Evolutionary conservation across 495 filamentous ascomycete species (phyloP).

Genomic region (Cairneyella variabilis): DNA sequence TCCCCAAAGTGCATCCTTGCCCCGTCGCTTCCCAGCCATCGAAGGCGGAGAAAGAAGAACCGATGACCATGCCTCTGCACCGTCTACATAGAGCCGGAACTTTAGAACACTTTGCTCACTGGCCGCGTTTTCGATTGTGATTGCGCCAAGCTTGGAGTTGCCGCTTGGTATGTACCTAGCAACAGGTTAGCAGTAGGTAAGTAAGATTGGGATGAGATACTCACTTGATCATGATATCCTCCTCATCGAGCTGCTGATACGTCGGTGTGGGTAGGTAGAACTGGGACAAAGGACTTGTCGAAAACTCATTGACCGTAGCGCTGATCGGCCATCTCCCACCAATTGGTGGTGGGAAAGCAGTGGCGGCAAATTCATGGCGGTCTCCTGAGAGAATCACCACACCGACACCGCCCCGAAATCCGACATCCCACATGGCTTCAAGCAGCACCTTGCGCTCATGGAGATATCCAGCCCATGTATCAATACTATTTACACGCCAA

Average conservation of each 20-base stretch:
- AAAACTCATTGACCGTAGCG: conserved; percentile 79
- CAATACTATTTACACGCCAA: conserved; percentile 76
- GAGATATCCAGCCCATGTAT: conserved; percentile 93
- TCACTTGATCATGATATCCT: conserved; percentile 77
- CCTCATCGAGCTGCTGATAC: conserved; percentile 70
- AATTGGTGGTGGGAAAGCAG: conserved; percentile 72
- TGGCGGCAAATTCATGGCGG: conserved; percentile 92
- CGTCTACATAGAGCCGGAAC: conserved; percentile 82
- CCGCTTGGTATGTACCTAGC: conserved; percentile 77
- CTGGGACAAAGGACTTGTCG: conserved; percentile 82
- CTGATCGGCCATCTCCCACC: conserved; percentile 50
- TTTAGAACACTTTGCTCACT: conserved; percentile 61
- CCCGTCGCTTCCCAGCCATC: conserved; percentile 37
- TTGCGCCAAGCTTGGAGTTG: conserved; percentile 84
- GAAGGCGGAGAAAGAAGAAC: conserved; percentile 49
- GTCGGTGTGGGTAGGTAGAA: conserved; percentile 87
- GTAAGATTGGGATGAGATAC: conserved; percentile 23
- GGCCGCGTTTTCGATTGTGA: conserved; percentile 73
- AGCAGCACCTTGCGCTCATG: conserved; percentile 73
- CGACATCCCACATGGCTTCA: conserved; percentile 85
- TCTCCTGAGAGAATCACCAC: conserved; percentile 87
- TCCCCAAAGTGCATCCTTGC: conserved; percentile 29
- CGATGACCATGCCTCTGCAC: conserved; percentile 70
- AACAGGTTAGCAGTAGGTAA: neutral
- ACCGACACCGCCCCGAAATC: conserved; percentile 61